A percentile compares a stretch with the other conserved stretches of the same genome.
These are phyloP conservation scores for Termitomyces sp. DNA, from an alignment of 768 basidiomycete species.

Conservation along the genomic window DNA sequence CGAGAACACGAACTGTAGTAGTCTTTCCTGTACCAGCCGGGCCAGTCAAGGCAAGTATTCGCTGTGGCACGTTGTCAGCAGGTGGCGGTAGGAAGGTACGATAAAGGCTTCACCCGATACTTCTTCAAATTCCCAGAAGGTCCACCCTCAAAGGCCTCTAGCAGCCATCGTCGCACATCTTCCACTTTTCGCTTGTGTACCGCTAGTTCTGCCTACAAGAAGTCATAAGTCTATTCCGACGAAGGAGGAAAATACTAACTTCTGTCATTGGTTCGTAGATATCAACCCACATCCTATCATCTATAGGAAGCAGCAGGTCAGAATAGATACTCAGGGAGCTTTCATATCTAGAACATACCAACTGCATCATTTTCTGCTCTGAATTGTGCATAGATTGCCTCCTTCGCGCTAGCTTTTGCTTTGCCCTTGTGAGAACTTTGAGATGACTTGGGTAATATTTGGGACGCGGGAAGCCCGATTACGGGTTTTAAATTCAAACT, in stretches of 20 bases:
- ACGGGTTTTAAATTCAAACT: neutral
- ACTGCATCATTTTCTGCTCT: conserved; percentile 5
- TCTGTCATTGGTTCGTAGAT: conserved; percentile 59
- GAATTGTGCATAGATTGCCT: neutral
- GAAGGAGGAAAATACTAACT: conserved; percentile 27
- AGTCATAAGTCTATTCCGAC: neutral
- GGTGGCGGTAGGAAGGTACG: neutral
- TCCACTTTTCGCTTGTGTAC: conserved; percentile 80
- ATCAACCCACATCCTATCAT: conserved; percentile 56
- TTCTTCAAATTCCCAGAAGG: conserved; percentile 60
- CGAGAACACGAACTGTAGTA: conserved; percentile 72
- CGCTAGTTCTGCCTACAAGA: conserved; percentile 61
- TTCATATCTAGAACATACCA: neutral
- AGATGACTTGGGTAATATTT: conserved; percentile 5
- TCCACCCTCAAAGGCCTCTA: conserved; percentile 68
- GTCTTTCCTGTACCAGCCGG: conserved; percentile 93
- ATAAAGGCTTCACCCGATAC: conserved; percentile 60
- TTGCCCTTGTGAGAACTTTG: conserved; percentile 14
- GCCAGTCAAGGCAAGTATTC: conserved; percentile 82
- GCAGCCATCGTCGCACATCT: conserved; percentile 71
- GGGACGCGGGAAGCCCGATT: neutral
- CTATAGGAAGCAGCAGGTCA: conserved; percentile 14
- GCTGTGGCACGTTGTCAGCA: conserved; percentile 34
- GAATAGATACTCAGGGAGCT: neutral
- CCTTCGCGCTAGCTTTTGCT: conserved; percentile 19